Base-by-base conservation (phyloP, 2,329 filamentous ascomycete species). In the Fusarium paranaense region DNA sequence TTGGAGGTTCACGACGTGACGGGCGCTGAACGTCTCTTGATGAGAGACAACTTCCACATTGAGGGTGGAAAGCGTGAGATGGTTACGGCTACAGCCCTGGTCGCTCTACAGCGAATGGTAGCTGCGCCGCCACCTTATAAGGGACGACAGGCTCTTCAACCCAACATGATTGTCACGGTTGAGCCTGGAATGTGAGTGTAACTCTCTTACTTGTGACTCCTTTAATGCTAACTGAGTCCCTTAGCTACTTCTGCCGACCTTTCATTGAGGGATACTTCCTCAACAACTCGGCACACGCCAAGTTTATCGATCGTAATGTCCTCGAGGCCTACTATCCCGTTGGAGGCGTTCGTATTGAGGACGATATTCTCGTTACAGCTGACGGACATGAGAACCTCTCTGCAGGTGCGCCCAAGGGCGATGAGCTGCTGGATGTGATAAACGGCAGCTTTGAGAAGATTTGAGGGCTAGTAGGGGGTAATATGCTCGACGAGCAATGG, bases 321-420 rank as follows among this genome's bases (percentile, higher is more conserved):
- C 83, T 97, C 58, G 90, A 91, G 69, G 85, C 85, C 71, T 96
- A 93, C 81, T 96, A 94, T 86, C 85, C 84, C 30, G 92, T 98
- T 1, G 97, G 96, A 18, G 97, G 97, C 37, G 95, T 98, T 30
- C 90, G 97, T 56, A 97, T 98, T 70, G 97, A 99, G 84, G 95
- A 98, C 80, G 94, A 96, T 81, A 89, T 98, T 42, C 86, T 97
- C 25, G 91, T 98, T 57, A 97, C 93, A 1, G 87, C 92, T 70
- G 86, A 89, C 27, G 95, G 95, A 0, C 91, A 91, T 78, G 95
- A 98, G 83, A 97, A 97, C 80, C 80, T 98, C 80, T 97, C 95
- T 2, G 88, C 89, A 2, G 74, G 72, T 20, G 93, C 93, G 33
- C 93, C 94, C 1, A 97, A 97, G 85, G 90, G 90, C 2, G 87